Conservation (phyloP, 2,329 filamentous ascomycete species). For the Atkinsonella hypoxylon region DNA sequence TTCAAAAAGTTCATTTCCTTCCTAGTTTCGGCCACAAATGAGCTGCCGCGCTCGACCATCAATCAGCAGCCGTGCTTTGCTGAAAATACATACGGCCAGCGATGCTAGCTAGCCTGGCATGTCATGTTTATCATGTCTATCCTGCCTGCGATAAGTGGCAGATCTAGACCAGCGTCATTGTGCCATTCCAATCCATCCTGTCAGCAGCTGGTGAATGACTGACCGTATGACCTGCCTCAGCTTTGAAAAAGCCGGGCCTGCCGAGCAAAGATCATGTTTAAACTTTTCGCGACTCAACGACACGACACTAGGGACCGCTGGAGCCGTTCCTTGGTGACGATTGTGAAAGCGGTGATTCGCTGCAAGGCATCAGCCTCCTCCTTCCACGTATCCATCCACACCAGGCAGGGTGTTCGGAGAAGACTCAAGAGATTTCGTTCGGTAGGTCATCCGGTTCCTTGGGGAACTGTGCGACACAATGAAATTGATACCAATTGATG, state of each 20-base stretch:
- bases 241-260: too few relatives aligned
- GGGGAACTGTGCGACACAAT: background rate
- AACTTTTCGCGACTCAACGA: too few relatives aligned
- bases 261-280: too few relatives aligned
- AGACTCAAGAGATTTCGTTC: conserved; percentile 7
- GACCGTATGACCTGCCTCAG: too few relatives aligned
- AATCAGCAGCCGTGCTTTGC: background rate
- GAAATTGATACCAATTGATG: too few relatives aligned
- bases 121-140: too few relatives aligned
- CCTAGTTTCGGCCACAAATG: background rate
- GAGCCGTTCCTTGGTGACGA: conserved; percentile 5
- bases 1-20: background rate
- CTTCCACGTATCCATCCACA: conserved; percentile 1
- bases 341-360: background rate
- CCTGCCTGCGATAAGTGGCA: too few relatives aligned
- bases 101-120: too few relatives aligned
- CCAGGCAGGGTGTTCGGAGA: conserved; percentile 11
- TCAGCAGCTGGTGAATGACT: too few relatives aligned
- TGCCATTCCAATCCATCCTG: too few relatives aligned
- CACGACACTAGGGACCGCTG: too few relatives aligned
- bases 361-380: conserved; percentile 6
- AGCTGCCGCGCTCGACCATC: background rate
- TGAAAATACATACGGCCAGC: background rate
- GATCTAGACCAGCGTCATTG: too few relatives aligned
- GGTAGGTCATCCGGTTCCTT: conserved; percentile 11